These are phyloP conservation scores for Colletotrichum sojae DNA, from an alignment of 2,329 filamentous ascomycete species.

Conservation along the genomic window DNA sequence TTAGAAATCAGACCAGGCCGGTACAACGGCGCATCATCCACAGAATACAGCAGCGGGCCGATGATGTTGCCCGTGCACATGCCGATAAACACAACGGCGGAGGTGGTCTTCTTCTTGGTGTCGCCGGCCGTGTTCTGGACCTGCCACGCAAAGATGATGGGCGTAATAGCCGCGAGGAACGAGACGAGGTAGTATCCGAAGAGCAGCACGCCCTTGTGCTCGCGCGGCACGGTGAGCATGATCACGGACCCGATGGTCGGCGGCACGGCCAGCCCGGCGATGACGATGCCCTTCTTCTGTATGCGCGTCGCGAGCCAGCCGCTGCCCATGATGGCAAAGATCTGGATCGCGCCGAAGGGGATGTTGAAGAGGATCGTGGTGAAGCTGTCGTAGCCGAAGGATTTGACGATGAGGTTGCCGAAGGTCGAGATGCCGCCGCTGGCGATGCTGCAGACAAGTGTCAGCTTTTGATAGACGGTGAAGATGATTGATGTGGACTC, in stretches of 20 bases:
- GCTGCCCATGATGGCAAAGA: slow-evolving; percentile 70
- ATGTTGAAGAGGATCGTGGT: slow-evolving; percentile 71
- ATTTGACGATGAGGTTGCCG: slow-evolving; percentile 68
- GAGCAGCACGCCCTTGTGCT: slow-evolving; percentile 62
- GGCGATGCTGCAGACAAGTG: slow-evolving; percentile 51
- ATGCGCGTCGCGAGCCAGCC: slow-evolving; percentile 60
- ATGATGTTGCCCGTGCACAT: slow-evolving; percentile 77
- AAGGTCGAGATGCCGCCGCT: slow-evolving; percentile 71
- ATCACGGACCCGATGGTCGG: slow-evolving; percentile 60
- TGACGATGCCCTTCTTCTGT: slow-evolving; percentile 60
- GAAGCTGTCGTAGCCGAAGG: slow-evolving; percentile 68
- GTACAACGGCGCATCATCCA: slow-evolving; percentile 70
- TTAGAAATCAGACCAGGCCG: slow-evolving; percentile 71
- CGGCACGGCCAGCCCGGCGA: slow-evolving; percentile 54
- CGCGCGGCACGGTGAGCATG: slow-evolving; percentile 62
- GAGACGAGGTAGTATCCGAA: slow-evolving; percentile 64
- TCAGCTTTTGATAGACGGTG: not conserved
- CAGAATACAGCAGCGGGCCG: slow-evolving; percentile 75
- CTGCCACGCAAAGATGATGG: slow-evolving; percentile 73
- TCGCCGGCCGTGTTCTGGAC: slow-evolving; percentile 77
- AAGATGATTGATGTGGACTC: slow-evolving; percentile 39
- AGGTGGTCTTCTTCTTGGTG: slow-evolving; percentile 78
- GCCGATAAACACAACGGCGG: slow-evolving; percentile 75
- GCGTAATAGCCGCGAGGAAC: slow-evolving; percentile 55
- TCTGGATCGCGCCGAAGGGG: slow-evolving; percentile 70